Evolutionary conservation across 2,329 filamentous ascomycete species (phyloP).

Genomic region (Botrytis pseudocinerea): DNA sequence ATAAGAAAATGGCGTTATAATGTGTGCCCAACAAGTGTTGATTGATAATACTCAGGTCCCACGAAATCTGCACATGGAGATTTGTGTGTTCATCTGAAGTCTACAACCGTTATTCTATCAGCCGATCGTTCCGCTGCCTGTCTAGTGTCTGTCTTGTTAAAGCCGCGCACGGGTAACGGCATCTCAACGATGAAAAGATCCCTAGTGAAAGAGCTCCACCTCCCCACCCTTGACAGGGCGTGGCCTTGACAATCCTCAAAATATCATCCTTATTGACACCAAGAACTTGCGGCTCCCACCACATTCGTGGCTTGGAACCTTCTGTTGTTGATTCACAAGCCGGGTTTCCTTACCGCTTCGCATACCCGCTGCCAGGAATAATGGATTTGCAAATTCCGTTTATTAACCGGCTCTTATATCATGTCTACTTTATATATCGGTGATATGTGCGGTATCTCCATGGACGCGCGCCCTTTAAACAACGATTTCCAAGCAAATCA

Average conservation of each 20-base stretch:
- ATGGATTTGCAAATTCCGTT: neutral
- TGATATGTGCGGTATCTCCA: neutral
- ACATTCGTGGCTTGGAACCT: neutral
- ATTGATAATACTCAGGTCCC: neutral
- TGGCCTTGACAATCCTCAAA: neutral
- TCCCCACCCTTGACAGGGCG: neutral
- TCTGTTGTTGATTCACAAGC: neutral
- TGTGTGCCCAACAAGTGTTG: conserved; percentile 2
- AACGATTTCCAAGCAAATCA: neutral
- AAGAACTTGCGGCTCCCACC: neutral
- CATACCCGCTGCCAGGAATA: neutral
- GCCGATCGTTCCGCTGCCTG: conserved; percentile 10
- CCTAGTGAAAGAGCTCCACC: neutral
- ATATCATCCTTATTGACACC: neutral
- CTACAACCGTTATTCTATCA: neutral
- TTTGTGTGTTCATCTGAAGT: neutral
- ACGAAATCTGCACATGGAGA: neutral
- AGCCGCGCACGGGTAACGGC: neutral
- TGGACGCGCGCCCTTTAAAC: conserved; percentile 4
- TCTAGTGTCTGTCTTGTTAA: neutral
- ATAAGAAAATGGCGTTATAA: neutral
- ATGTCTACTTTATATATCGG: neutral
- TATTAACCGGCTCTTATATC: neutral
- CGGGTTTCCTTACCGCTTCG: conserved; percentile 7
- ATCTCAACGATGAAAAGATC: neutral